Evolutionary conservation across 352 stramenopile species (phyloP).

Genomic region (Globisporangium abappressorium): DNA sequence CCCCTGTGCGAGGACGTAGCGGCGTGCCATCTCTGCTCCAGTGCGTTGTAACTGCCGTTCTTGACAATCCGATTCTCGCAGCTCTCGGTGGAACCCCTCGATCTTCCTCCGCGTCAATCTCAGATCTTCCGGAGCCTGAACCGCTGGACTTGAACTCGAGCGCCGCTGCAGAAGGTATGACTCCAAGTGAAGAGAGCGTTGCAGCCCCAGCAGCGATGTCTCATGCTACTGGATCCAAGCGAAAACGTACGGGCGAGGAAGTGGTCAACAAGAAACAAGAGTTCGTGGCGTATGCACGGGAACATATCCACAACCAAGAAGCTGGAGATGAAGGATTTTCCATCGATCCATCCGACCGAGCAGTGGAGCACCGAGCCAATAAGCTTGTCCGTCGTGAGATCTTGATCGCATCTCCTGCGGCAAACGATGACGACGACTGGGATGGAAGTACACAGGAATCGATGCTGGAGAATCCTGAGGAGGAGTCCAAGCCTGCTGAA

Average conservation of each 20-base stretch:
- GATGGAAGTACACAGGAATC: conserved; percentile 36
- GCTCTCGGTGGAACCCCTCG: conserved; percentile 60
- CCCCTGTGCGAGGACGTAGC: conserved; percentile 12
- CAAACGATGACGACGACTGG: conserved; percentile 79
- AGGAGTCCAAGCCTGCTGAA: conserved; percentile 42
- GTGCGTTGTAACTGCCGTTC: conserved; percentile 22
- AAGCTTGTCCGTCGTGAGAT: conserved; percentile 85
- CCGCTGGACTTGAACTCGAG: conserved; percentile 36
- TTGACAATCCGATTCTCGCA: conserved; percentile 61
- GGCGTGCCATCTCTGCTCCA: conserved; percentile 23
- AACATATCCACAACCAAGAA: conserved; percentile 81
- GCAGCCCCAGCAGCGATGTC: conserved; percentile 1
- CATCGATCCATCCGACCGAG: conserved; percentile 80
- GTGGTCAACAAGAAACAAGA: conserved; percentile 16
- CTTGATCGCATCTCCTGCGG: conserved; percentile 73
- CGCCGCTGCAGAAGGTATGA: conserved; percentile 1
- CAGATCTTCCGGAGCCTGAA: conserved; percentile 36
- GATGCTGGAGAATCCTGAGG: conserved; percentile 30
- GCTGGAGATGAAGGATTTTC: conserved; percentile 78
- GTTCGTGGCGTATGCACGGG: conserved; percentile 71
- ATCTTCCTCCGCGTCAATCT: conserved; percentile 19
- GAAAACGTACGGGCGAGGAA: conserved; percentile 17
- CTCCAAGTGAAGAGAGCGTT: conserved; percentile 10
- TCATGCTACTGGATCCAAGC: conserved; percentile 13
- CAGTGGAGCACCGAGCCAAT: conserved; percentile 79